These are phyloP conservation scores for Endocarpon pusillum DNA, from an alignment of 495 filamentous ascomycete genomes.

Conservation along the genomic window DNA sequence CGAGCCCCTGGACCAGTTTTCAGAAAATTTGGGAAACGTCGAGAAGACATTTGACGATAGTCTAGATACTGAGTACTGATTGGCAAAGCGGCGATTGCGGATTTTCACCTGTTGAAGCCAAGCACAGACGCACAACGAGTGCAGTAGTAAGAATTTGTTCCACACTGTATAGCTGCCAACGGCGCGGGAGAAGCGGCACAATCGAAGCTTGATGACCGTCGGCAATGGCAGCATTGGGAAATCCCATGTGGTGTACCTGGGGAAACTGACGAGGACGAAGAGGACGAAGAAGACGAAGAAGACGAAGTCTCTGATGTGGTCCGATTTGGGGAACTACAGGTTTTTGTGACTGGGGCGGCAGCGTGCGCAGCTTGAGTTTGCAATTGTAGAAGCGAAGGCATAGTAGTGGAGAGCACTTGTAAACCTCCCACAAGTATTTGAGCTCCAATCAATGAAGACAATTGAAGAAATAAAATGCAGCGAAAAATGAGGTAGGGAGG, in stretches of 20 bases:
- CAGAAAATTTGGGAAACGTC: not conserved
- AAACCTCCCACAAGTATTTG: too few species aligned
- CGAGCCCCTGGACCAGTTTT: constrained; percentile 4
- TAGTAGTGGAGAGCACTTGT: too few species aligned
- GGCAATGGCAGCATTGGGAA: constrained; percentile 32
- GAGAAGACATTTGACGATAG: not conserved
- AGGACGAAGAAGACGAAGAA: constrained; percentile 8
- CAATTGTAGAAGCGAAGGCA: constrained; percentile 21
- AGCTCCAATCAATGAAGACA: too few species aligned
- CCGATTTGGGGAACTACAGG: not conserved
- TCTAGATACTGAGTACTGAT: not conserved
- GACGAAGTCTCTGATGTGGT: not conserved
- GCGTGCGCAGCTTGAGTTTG: constrained; percentile 16
- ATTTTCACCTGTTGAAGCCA: constrained; percentile 49
- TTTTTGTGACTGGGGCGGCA: constrained; percentile 6
- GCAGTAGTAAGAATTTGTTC: constrained; percentile 69
- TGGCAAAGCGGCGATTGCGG: not conserved
- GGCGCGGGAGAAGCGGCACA: constrained; percentile 20
- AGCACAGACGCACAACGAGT: constrained; percentile 55
- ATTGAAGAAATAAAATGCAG: too few species aligned
- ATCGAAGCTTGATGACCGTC: constrained; percentile 29
- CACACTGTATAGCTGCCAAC: constrained; percentile 45
- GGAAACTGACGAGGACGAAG: constrained; percentile 9
- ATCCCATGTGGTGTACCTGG: constrained; percentile 18
- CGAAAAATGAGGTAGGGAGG: too few species aligned